Conservation (phyloP, 306 rosid genomes). For the Casuarina equisetifolia region DNA sequence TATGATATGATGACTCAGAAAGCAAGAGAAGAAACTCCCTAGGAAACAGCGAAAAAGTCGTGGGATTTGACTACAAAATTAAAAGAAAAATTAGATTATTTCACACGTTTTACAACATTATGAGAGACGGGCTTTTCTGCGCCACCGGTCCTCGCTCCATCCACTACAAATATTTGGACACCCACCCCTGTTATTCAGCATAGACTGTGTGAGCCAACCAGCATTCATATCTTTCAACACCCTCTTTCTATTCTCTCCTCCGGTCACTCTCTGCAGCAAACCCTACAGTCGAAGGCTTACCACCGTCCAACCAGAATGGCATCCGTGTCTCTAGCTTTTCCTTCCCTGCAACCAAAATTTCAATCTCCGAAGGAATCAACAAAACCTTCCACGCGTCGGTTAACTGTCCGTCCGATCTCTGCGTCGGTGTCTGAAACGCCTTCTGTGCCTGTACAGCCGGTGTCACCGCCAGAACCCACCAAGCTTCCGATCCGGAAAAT, state of each 20-base stretch:
- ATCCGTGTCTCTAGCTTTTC: conserved; percentile 28
- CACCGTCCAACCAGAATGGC: conserved; percentile 28
- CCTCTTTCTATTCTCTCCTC: not conserved
- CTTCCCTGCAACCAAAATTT: conserved; percentile 40
- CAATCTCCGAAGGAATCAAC: conserved; percentile 9
- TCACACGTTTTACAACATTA: conserved; percentile 26
- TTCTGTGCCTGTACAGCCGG: conserved; percentile 20
- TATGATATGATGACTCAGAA: no score
- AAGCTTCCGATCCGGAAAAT: conserved; percentile 54
- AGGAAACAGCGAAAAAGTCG: no score
- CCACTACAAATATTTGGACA: not conserved
- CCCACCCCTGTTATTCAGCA: not conserved
- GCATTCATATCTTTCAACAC: not conserved
- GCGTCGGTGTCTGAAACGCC: conserved; percentile 57
- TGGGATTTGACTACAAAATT: no score
- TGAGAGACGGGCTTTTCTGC: not conserved
- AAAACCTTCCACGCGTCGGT: not conserved
- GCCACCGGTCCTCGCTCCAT: not conserved
- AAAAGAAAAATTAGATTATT: not conserved
- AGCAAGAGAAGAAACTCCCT: no score
- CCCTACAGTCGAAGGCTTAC: not conserved
- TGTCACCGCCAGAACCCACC: conserved; percentile 10
- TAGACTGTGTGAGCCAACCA: not conserved
- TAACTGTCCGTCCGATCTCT: conserved; percentile 24
- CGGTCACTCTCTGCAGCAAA: not conserved